phyloP scores from a whole-genome alignment of 1,284 basidiomycete genomes.

The Ceratobasidium papillatum region DNA sequence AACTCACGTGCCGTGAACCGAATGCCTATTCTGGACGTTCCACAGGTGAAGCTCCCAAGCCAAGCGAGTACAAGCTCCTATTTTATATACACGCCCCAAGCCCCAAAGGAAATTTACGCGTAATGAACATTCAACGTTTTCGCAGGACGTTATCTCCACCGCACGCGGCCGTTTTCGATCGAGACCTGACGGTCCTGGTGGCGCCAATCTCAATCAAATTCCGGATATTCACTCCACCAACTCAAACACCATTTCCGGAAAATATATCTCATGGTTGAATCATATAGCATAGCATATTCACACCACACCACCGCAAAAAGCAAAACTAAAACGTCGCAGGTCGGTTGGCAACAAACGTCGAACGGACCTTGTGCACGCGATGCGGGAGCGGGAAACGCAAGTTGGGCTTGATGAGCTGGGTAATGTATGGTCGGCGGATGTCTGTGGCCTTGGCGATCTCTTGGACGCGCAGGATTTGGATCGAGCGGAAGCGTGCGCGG shows the following conservation, averaged over 20 bases:
- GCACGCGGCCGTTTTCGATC: not conserved
- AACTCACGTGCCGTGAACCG: slow-evolving; percentile 27
- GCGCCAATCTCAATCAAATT: not conserved
- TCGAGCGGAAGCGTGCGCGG: slow-evolving; percentile 98
- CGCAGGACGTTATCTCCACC: not conserved
- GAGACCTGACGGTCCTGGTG: not conserved
- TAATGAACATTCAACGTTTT: not conserved
- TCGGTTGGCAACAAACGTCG: slow-evolving; percentile 77
- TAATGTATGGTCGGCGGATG: slow-evolving; percentile 95
- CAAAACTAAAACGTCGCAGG: slow-evolving; percentile 69
- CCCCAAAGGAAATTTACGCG: not conserved
- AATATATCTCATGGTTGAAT: slow-evolving; percentile 22
- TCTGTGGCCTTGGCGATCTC: slow-evolving; percentile 94
- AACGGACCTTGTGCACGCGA: slow-evolving; percentile 76
- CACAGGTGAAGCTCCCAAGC: not conserved
- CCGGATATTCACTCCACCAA: not conserved
- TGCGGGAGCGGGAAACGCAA: slow-evolving; percentile 99
- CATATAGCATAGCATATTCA: slow-evolving; percentile 21
- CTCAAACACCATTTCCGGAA: not conserved
- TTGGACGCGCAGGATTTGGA: slow-evolving; percentile 95
- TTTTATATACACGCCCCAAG: not conserved
- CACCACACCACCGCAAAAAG: not conserved
- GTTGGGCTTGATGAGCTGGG: slow-evolving; percentile 88
- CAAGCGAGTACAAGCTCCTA: not conserved
- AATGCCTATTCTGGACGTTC: slow-evolving; percentile 20